Conservation (phyloP, 83 land plant genomes). For the Isoetes engelmannii region DNA sequence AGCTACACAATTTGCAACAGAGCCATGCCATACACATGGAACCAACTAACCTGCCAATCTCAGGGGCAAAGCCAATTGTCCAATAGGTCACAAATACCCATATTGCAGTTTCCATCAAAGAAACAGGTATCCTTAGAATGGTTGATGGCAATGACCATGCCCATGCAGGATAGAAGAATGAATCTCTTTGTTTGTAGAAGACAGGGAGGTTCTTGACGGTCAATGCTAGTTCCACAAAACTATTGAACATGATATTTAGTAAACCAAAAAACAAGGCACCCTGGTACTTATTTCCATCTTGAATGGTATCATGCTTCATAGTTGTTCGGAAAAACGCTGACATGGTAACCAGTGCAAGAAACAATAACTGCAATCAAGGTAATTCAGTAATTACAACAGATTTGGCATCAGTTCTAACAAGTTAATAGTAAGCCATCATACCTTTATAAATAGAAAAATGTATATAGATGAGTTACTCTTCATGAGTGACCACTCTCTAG, state of each 20-base stretch:
- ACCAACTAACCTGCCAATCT: conserved; percentile 15
- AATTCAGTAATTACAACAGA: no score
- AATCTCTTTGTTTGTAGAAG: conserved; percentile 27
- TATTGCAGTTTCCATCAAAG: conserved; percentile 15
- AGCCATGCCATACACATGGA: no score
- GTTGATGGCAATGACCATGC: conserved; percentile 19
- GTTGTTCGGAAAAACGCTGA: conserved; percentile 23
- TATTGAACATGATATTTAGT: conserved; percentile 25
- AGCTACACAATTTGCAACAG: no score
- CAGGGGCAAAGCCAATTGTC: conserved; percentile 26
- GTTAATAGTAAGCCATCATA: no score
- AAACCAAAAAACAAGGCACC: conserved; percentile 24
- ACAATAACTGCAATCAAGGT: neutral
- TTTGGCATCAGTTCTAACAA: no score
- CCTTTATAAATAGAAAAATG: neutral
- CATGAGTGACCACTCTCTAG: conserved; percentile 21
- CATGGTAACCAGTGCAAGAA: conserved; percentile 23
- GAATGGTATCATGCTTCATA: conserved; percentile 1
- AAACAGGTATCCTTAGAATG: conserved; percentile 16
- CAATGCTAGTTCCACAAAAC: conserved; percentile 20
- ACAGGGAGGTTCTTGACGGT: conserved; percentile 18
- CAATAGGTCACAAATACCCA: conserved; percentile 21
- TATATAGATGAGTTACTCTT: conserved; percentile 11
- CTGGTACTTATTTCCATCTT: conserved; percentile 12
- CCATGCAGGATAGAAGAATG: conserved; percentile 24